Evolutionary conservation across 306 rosid species (phyloP).

Genomic region (Glycine soja): DNA sequence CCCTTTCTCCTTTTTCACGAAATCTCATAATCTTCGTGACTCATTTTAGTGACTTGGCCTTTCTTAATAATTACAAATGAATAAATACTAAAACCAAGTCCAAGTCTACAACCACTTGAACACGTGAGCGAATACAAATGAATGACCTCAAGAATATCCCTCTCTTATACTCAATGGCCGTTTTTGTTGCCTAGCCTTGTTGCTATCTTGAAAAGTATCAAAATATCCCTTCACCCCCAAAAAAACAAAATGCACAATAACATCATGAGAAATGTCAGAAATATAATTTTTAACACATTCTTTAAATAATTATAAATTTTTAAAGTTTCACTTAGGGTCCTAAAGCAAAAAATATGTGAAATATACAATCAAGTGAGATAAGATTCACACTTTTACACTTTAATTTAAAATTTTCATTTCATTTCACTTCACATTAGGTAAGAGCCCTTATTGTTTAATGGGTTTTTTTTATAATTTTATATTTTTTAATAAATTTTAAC

Average conservation of each 20-base stretch:
- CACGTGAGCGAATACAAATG: slow-evolving; percentile 10
- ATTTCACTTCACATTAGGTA: too few species aligned
- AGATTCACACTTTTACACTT: too few species aligned
- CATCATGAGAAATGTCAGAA: too few species aligned
- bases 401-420: too few species aligned
- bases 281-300: too few species aligned
- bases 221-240: background rate
- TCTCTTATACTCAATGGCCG: slow-evolving; percentile 41
- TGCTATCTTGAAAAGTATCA: background rate
- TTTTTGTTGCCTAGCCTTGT: slow-evolving; percentile 19
- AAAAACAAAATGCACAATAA: background rate
- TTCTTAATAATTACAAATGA: background rate
- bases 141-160: slow-evolving; percentile 40
- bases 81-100: background rate
- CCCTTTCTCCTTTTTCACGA: background rate
- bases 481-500: too few species aligned
- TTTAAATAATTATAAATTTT: too few species aligned
- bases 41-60: background rate
- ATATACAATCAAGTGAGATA: too few species aligned
- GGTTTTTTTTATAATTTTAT: too few species aligned
- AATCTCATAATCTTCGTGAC: slow-evolving; percentile 1
- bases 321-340: too few species aligned
- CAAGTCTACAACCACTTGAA: background rate
- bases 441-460: too few species aligned
- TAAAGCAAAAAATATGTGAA: too few species aligned